Evolutionary conservation across 1,139 yeast genomes (phyloP).

Genomic region (Nakaseomyces kungkrabaensis): DNA sequence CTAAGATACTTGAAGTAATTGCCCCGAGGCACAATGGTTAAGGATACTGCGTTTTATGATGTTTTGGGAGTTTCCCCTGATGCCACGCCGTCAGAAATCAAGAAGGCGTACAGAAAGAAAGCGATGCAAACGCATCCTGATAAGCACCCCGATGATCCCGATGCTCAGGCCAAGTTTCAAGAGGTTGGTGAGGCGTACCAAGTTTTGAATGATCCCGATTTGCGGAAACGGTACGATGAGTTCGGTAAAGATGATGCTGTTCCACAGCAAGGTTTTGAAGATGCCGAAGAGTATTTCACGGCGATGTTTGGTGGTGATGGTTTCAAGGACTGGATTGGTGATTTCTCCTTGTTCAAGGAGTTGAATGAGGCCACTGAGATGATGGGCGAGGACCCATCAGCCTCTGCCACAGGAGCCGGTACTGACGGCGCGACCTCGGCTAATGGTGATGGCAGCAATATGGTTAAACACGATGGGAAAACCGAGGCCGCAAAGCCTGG

Average conservation of each 20-base stretch:
- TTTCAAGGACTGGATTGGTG: constrained; percentile 68
- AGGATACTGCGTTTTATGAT: constrained; percentile 85
- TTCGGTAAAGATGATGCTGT: constrained; percentile 58
- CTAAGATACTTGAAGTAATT: too few relatives aligned
- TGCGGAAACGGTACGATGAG: constrained; percentile 55
- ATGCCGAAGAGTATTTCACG: constrained; percentile 58
- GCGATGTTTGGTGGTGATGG: constrained; percentile 74
- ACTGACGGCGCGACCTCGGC: not conserved
- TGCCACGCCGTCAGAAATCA: constrained; percentile 77
- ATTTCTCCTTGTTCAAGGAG: constrained; percentile 52
- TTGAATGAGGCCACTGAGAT: constrained; percentile 49
- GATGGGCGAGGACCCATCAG: constrained; percentile 24
- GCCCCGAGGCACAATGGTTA: constrained; percentile 45
- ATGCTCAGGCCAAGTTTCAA: constrained; percentile 57
- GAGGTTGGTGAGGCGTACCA: constrained; percentile 65
- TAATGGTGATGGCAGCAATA: constrained; percentile 5
- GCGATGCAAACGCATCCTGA: constrained; percentile 92
- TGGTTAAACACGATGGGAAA: constrained; percentile 17
- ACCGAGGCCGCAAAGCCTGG: constrained; percentile 9
- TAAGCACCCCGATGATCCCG: constrained; percentile 80
- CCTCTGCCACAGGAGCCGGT: not conserved
- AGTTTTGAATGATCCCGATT: constrained; percentile 49
- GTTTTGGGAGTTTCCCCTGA: constrained; percentile 53
- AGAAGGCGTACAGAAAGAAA: constrained; percentile 83
- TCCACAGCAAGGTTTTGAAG: constrained; percentile 61